These are phyloP conservation scores for Leccinum holopus DNA, from an alignment of 1,284 basidiomycete species.

Conservation along the genomic window DNA sequence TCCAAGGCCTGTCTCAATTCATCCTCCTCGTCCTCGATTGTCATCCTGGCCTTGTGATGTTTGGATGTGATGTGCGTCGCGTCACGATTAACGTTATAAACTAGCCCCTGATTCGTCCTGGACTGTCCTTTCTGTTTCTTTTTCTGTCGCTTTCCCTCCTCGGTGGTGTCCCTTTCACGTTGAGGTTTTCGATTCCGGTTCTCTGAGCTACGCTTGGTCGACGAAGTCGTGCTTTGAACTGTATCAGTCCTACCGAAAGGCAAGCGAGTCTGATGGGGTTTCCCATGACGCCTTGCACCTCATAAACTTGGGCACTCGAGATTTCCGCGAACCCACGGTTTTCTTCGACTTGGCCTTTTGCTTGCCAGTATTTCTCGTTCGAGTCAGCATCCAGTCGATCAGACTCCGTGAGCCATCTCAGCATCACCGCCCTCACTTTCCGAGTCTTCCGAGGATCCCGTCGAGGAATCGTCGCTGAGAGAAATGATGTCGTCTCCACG, in stretches of 20 bases:
- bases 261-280: slow-evolving; percentile 41
- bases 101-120: slow-evolving; percentile 9
- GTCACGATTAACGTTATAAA: slow-evolving; percentile 29
- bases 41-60: slow-evolving; percentile 21
- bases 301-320: slow-evolving; percentile 18
- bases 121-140: slow-evolving; percentile 14
- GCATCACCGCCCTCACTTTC: slow-evolving; percentile 28
- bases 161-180: slow-evolving; percentile 2
- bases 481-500: slow-evolving; percentile 25
- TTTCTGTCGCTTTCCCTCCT: slow-evolving; percentile 13
- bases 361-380: slow-evolving; percentile 36
- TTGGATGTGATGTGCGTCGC: slow-evolving; percentile 30
- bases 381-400: slow-evolving; percentile 60
- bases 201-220: slow-evolving; percentile 8
- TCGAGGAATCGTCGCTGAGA: slow-evolving; percentile 26
- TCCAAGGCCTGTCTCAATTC: slow-evolving; percentile 45
- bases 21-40: slow-evolving; percentile 42
- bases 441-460: slow-evolving; percentile 28
- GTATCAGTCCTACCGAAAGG: slow-evolving; percentile 24
- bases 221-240: slow-evolving; percentile 6
- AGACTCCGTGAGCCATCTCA: slow-evolving; percentile 38
- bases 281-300: slow-evolving; percentile 35
- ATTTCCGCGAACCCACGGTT: slow-evolving; percentile 7
- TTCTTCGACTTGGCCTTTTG: slow-evolving; percentile 14
- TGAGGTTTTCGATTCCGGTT: slow-evolving; percentile 6